A percentile compares a stretch with the other conserved stretches of the same genome.
These are phyloP conservation scores for Colletotrichum tanaceti DNA, from an alignment of 2,329 filamentous ascomycete genomes.

Conservation along the genomic window DNA sequence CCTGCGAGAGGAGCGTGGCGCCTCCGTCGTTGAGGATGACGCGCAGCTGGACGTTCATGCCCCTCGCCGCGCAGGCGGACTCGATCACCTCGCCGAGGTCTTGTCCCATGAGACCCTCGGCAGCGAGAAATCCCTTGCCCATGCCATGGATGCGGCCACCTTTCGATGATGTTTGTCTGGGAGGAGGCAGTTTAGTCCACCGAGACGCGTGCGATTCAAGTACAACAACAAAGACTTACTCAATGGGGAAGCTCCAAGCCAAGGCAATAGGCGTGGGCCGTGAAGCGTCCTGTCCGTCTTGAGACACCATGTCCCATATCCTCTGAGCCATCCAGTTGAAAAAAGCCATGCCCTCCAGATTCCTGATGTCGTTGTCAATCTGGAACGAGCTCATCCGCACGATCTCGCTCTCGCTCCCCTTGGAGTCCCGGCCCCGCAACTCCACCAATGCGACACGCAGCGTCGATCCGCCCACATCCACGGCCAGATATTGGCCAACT, in stretches of 20 bases:
- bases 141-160: slow-evolving; percentile 70
- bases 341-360: slow-evolving; percentile 68
- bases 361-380: slow-evolving; percentile 67
- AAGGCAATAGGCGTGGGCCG: slow-evolving; percentile 68
- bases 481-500: slow-evolving; percentile 68
- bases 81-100: slow-evolving; percentile 70
- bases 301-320: slow-evolving; percentile 67
- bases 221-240: slow-evolving; percentile 61
- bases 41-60: slow-evolving; percentile 66
- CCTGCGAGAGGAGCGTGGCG: slow-evolving; percentile 73
- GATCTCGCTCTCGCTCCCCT: slow-evolving; percentile 60
- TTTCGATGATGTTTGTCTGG: slow-evolving; percentile 71
- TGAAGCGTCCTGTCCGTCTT: slow-evolving; percentile 51
- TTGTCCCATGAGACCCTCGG: slow-evolving; percentile 66
- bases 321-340: slow-evolving; percentile 76
- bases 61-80: slow-evolving; percentile 61
- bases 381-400: slow-evolving; percentile 66
- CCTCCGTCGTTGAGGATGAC: slow-evolving; percentile 76
- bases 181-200: slow-evolving; percentile 33
- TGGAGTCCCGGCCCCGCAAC: slow-evolving; percentile 58
- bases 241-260: slow-evolving; percentile 77
- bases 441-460: slow-evolving; percentile 73
- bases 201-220: not conserved
- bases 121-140: slow-evolving; percentile 74
- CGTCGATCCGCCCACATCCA: slow-evolving; percentile 78